These are phyloP conservation scores for Solanum pinnatisectum DNA, from an alignment of 257 asterid genomes.

Conservation along the genomic window DNA sequence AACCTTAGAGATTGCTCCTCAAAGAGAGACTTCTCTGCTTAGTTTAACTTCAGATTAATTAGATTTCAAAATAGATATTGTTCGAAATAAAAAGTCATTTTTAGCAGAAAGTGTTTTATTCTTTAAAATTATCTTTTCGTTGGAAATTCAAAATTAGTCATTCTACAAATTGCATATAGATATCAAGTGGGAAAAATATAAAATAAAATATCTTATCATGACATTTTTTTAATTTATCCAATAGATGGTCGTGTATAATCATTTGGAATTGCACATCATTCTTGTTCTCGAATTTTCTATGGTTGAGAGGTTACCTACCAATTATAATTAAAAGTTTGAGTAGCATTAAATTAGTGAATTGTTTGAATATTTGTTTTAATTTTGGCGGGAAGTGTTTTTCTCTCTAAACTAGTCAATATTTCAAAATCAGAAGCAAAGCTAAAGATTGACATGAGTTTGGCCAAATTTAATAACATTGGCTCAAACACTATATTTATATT, in stretches of 20 bases:
- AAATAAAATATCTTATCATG: neutral
- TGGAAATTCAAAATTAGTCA: neutral
- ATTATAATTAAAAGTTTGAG: neutral
- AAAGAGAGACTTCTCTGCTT: neutral
- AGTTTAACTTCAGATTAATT: neutral
- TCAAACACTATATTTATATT: too few species aligned
- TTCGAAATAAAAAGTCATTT: rapidly evolving
- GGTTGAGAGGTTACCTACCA: neutral
- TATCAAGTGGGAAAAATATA: neutral
- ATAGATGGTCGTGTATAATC: neutral
- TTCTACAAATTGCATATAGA: neutral
- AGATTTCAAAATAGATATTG: neutral
- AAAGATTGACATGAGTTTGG: neutral
- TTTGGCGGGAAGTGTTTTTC: neutral
- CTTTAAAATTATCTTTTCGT: neutral
- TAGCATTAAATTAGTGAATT: neutral
- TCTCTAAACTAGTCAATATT: neutral
- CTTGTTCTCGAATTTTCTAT: neutral
- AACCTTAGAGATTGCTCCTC: neutral
- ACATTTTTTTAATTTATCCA: neutral
- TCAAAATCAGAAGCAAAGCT: neutral
- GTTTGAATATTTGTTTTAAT: too few species aligned
- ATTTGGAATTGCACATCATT: neutral
- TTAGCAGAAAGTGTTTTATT: neutral
- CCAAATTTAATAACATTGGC: rapidly evolving